Percentiles rank a stretch among this genome's conserved stretches.
phyloP scores from a whole-genome alignment of 2,329 filamentous ascomycete genomes.

The Phaeoacremonium minimum region DNA sequence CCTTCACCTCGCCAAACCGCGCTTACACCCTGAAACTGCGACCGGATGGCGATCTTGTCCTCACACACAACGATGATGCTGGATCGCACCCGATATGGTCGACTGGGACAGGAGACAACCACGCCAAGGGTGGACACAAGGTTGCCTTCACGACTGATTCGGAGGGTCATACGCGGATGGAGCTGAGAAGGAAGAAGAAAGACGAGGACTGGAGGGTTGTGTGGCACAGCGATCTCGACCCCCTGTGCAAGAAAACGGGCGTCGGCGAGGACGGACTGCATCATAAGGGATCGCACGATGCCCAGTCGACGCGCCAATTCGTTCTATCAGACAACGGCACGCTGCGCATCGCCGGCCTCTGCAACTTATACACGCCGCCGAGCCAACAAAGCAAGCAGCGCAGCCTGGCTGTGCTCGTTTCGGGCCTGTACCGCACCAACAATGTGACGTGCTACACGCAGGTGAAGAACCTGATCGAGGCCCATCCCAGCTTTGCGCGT shows the following conservation, averaged over 20 bases:
- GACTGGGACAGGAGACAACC: constrained; percentile 9
- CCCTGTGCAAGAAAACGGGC: background rate
- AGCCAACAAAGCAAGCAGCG: constrained; percentile 6
- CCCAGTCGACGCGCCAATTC: constrained; percentile 2
- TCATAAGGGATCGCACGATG: too few relatives aligned
- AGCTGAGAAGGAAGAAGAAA: constrained; percentile 3
- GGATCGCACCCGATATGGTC: constrained; percentile 9
- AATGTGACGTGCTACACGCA: constrained; percentile 4
- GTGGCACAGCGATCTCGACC: constrained; percentile 11
- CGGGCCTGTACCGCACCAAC: constrained; percentile 10
- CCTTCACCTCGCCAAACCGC: constrained; percentile 7
- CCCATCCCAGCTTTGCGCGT: constrained; percentile 4
- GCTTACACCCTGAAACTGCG: constrained; percentile 7
- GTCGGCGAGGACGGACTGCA: background rate
- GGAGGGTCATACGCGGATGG: constrained; percentile 4
- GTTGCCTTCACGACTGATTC: constrained; percentile 2
- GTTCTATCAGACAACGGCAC: constrained; percentile 9
- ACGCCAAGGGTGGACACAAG: constrained; percentile 1
- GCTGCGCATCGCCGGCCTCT: constrained; percentile 7
- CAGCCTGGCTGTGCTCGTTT: constrained; percentile 9
- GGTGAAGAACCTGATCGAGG: constrained; percentile 4
- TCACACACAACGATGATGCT: constrained; percentile 3
- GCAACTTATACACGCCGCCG: constrained; percentile 8
- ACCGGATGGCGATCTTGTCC: constrained; percentile 10
- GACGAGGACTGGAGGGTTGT: background rate